Percentiles rank a stretch among this genome's conserved stretches.
Evolutionary conservation across 176 grass and related monocot species (phyloP).

Genomic region (Oryza glumipatula): DNA sequence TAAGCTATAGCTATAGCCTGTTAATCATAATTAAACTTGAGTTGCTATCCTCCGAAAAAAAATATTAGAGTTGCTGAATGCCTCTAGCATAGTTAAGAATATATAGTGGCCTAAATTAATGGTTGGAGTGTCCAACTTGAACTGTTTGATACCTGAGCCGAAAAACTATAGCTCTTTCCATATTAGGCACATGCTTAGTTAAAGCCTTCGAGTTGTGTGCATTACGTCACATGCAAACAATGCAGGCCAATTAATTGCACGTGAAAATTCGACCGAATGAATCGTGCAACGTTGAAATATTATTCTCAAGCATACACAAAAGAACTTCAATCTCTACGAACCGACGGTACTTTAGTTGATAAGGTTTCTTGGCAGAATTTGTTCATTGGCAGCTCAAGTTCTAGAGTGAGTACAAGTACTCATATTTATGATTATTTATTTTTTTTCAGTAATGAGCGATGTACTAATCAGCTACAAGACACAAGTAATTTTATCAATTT

Average conservation of each 20-base stretch:
- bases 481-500: too few species aligned
- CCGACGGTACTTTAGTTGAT: too few species aligned
- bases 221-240: not conserved
- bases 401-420: too few species aligned
- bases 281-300: not conserved
- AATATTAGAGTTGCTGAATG: not conserved
- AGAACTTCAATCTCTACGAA: not conserved
- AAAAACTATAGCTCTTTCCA: not conserved
- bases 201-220: not conserved
- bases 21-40: too few species aligned
- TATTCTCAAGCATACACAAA: not conserved
- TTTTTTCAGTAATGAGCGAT: too few species aligned
- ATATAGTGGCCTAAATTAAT: not conserved
- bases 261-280: not conserved
- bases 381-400: too few species aligned
- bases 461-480: too few species aligned
- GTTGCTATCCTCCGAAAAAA: not conserved
- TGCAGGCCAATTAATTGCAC: not conserved
- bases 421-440: too few species aligned
- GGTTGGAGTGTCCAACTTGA: slow-evolving; percentile 5
- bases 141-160: not conserved
- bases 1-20: not conserved
- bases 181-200: not conserved
- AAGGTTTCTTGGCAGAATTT: too few species aligned
- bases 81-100: not conserved